Evolutionary conservation across 2,329 filamentous ascomycete genomes (phyloP).

Genomic region (Aureobasidium sp.): DNA sequence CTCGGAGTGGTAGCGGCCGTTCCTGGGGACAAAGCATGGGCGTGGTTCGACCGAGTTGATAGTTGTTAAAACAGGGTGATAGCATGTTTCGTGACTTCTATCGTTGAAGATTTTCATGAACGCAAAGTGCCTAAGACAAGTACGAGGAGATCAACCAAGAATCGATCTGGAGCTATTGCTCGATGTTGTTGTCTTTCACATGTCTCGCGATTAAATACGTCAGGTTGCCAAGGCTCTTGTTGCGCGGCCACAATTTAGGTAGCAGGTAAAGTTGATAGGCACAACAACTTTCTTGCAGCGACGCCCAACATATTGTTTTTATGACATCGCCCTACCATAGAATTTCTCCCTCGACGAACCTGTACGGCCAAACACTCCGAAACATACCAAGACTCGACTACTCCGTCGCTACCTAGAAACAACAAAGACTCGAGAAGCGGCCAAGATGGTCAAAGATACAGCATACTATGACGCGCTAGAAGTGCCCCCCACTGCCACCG

Average conservation of each 20-base stretch:
- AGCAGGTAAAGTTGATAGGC: not conserved
- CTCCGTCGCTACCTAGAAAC: not conserved
- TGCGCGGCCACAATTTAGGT: not conserved
- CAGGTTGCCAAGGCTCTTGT: not conserved
- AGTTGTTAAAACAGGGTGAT: not conserved
- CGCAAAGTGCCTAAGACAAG: too few relatives aligned
- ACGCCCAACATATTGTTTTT: not conserved
- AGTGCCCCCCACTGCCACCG: constrained; percentile 74
- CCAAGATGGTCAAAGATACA: constrained; percentile 48
- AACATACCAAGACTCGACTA: not conserved
- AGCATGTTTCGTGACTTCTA: not conserved
- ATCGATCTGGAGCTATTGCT: not conserved
- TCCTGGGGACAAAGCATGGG: constrained; percentile 11
- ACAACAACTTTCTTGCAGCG: not conserved
- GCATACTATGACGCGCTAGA: constrained; percentile 81
- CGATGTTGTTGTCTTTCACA: not conserved
- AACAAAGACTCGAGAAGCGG: not conserved
- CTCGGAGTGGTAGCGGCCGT: constrained; percentile 10
- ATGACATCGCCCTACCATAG: not conserved
- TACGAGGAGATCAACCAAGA: not conserved
- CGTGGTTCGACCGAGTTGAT: constrained; percentile 2
- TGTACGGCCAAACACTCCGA: too few relatives aligned
- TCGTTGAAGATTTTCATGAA: too few relatives aligned
- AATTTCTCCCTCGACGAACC: not conserved
- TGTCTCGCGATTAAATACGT: not conserved